Conservation (phyloP, 805 yeast genomes). For the Pichia occidentalis region DNA sequence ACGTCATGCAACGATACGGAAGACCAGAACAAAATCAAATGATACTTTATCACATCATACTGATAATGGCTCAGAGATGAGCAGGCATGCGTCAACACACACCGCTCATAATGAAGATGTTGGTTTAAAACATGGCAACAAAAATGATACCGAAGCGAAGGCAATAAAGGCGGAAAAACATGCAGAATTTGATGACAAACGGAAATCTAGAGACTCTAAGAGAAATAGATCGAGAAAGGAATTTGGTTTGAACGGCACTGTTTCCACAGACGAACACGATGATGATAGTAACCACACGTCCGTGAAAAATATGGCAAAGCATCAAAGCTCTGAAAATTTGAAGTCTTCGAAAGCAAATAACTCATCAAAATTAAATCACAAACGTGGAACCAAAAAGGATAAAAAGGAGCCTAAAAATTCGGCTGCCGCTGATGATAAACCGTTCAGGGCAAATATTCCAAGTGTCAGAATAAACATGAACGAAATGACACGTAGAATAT, state of each 20-base stretch:
- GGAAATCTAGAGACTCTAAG: slow-evolving; percentile 1
- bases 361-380: too few relatives aligned
- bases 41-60: slow-evolving; percentile 20
- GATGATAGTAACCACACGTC: neutral
- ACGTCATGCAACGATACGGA: slow-evolving; percentile 16
- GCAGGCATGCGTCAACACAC: too few relatives aligned
- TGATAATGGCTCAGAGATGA: too few relatives aligned
- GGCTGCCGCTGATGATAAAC: slow-evolving; percentile 46
- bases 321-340: too few relatives aligned
- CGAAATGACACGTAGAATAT: slow-evolving; percentile 83
- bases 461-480: slow-evolving; percentile 64
- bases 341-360: too few relatives aligned
- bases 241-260: slow-evolving; percentile 1
- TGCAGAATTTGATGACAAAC: slow-evolving; percentile 3
- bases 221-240: slow-evolving; percentile 3
- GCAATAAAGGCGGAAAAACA: neutral
- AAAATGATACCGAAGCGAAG: neutral
- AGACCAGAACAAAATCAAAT: slow-evolving; percentile 32
- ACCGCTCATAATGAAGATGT: slow-evolving; percentile 19
- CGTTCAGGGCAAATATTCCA: slow-evolving; percentile 80
- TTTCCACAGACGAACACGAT: slow-evolving; percentile 7
- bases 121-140: slow-evolving; percentile 1
- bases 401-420: slow-evolving; percentile 32
- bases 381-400: slow-evolving; percentile 12
- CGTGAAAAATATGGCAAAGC: too few relatives aligned